Conservation (phyloP, 1,284 basidiomycete species). For the Neonothopanus nambi region DNA sequence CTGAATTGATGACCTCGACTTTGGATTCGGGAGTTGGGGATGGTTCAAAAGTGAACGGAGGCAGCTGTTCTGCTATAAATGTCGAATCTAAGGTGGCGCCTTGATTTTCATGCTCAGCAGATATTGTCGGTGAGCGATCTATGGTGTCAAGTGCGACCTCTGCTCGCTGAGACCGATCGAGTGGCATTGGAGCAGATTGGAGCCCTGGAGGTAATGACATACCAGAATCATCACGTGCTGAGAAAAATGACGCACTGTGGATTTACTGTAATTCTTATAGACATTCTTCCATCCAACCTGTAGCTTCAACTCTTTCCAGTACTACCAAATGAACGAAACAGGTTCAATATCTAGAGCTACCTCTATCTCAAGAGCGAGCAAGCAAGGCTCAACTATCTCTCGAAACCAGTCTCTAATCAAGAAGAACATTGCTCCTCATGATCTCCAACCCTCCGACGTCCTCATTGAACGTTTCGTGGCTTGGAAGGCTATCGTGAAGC, state of each 20-base stretch:
- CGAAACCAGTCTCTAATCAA: slow-evolving; percentile 85
- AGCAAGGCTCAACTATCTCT: slow-evolving; percentile 67
- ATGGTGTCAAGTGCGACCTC: slow-evolving; percentile 33
- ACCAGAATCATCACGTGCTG: too few relatives aligned
- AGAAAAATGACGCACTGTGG: too few relatives aligned
- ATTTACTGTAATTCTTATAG: too few relatives aligned
- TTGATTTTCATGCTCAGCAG: slow-evolving; percentile 26
- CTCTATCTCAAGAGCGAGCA: slow-evolving; percentile 65
- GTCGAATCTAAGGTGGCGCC: slow-evolving; percentile 35
- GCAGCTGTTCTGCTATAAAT: slow-evolving; percentile 35
- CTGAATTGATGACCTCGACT: slow-evolving; percentile 37
- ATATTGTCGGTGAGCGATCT: slow-evolving; percentile 28
- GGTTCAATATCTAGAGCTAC: slow-evolving; percentile 56
- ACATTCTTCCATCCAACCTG: too few relatives aligned
- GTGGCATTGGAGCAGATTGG: not conserved
- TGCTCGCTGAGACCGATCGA: slow-evolving; percentile 1
- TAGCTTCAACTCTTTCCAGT: too few relatives aligned
- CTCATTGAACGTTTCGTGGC: slow-evolving; percentile 94
- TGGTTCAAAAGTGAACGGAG: slow-evolving; percentile 24
- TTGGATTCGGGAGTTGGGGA: slow-evolving; percentile 23
- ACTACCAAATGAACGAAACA: too few relatives aligned
- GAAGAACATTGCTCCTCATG: slow-evolving; percentile 87
- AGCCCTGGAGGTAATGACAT: not conserved
- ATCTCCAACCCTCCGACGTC: slow-evolving; percentile 92
- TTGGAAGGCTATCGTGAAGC: slow-evolving; percentile 96